These are phyloP conservation scores for Dendrobium officinale DNA, from an alignment of 106 monocot genomes.

Conservation along the genomic window DNA sequence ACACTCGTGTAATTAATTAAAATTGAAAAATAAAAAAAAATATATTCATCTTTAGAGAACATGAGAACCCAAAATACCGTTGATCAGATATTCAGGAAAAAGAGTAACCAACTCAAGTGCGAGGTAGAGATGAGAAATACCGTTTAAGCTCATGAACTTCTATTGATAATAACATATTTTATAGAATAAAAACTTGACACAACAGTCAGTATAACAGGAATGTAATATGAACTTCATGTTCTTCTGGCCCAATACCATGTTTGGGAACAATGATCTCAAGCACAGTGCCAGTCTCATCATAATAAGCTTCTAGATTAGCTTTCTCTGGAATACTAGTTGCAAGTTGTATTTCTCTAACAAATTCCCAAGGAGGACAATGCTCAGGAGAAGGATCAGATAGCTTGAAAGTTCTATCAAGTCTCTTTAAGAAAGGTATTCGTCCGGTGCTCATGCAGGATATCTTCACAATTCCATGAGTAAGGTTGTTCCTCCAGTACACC, in stretches of 20 bases:
- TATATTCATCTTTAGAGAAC: too few relatives aligned
- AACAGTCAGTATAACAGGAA: too few relatives aligned
- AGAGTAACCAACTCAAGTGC: too few relatives aligned
- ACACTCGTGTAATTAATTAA: too few relatives aligned
- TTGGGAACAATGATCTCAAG: slow-evolving; percentile 76
- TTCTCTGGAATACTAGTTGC: slow-evolving; percentile 63
- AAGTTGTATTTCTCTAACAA: slow-evolving; percentile 48
- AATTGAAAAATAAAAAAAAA: too few relatives aligned
- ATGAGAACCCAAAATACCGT: too few relatives aligned
- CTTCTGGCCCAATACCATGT: slow-evolving; percentile 47
- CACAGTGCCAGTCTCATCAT: slow-evolving; percentile 58
- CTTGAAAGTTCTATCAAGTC: slow-evolving; percentile 62
- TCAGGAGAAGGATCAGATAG: slow-evolving; percentile 53
- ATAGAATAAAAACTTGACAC: too few relatives aligned
- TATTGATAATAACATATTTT: too few relatives aligned
- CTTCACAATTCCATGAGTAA: slow-evolving; percentile 55
- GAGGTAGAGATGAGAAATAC: too few relatives aligned
- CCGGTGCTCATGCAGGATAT: slow-evolving; percentile 47
- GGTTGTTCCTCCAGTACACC: slow-evolving; percentile 55
- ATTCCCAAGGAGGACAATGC: slow-evolving; percentile 67
- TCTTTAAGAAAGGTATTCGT: slow-evolving; percentile 44
- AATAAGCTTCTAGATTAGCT: slow-evolving; percentile 57
- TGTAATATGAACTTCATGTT: slow-evolving; percentile 43
- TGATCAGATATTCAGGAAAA: too few relatives aligned
- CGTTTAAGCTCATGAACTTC: too few relatives aligned